Percentiles rank a stretch among this genome's conserved stretches.
Evolutionary conservation across 1,284 basidiomycete species (phyloP).

Genomic region (Apiotrichum sp.): DNA sequence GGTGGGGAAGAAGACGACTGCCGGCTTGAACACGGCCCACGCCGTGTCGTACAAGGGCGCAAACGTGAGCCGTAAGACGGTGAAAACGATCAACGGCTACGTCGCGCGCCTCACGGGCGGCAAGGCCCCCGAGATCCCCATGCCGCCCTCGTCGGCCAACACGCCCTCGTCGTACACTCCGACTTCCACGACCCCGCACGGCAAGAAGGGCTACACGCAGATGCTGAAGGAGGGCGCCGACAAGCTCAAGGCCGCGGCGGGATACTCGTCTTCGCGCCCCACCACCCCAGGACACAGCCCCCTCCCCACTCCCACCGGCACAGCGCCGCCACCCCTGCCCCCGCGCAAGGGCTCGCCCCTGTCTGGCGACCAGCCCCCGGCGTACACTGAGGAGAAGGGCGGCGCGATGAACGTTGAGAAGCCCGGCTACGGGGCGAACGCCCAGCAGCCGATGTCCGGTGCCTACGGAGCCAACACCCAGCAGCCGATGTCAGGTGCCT

Average conservation of each 20-base stretch:
- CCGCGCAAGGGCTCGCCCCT: neutral
- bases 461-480: no score
- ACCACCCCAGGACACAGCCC: neutral
- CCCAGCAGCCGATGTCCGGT: no score
- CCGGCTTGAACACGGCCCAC: slow-evolving; percentile 4
- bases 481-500: neutral
- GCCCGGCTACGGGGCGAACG: neutral
- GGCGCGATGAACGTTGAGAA: neutral
- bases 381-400: neutral
- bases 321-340: neutral
- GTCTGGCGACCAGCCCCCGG: neutral
- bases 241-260: neutral
- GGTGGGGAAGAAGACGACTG: neutral
- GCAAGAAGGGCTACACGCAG: neutral
- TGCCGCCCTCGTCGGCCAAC: neutral
- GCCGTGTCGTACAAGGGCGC: neutral
- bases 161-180: neutral
- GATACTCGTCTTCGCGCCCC: neutral
- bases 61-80: slow-evolving; percentile 7
- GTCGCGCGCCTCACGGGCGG: neutral
- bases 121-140: neutral
- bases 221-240: slow-evolving; percentile 1
- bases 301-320: neutral
- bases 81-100: slow-evolving; percentile 9
- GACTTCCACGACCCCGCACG: neutral